phyloP scores from a whole-genome alignment of 1,139 yeast genomes.

The Casaregolazyma suthepensis region DNA sequence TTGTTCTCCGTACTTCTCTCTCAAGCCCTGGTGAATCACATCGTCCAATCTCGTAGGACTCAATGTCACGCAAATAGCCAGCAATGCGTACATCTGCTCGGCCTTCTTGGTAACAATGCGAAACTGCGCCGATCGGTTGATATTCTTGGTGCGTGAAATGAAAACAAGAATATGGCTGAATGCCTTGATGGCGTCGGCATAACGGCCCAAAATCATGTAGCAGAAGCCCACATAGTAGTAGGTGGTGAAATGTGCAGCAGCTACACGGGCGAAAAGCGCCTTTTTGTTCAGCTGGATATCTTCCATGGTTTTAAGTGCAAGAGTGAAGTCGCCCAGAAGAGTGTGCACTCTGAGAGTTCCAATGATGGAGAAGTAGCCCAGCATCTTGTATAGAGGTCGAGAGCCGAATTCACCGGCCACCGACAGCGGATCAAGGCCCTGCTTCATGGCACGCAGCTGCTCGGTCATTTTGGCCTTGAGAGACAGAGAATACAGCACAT shows the following conservation, averaged over 20 bases:
- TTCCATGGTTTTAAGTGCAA: conserved; percentile 44
- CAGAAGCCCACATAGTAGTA: conserved; percentile 48
- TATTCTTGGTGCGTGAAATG: conserved; percentile 42
- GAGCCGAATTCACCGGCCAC: conserved; percentile 43
- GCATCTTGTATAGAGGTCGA: conserved; percentile 38
- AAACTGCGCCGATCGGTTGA: conserved; percentile 40
- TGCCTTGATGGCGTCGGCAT: conserved; percentile 45
- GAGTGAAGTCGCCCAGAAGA: conserved; percentile 42
- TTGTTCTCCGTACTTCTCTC: conserved; percentile 45
- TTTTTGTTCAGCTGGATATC: conserved; percentile 40
- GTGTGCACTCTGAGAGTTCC: conserved; percentile 46
- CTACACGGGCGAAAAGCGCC: conserved; percentile 40
- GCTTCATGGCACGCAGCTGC: conserved; percentile 37
- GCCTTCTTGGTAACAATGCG: conserved; percentile 43
- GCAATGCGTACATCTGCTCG: conserved; percentile 47
- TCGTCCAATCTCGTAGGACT: conserved; percentile 45
- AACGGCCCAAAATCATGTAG: conserved; percentile 44
- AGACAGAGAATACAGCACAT: conserved; percentile 43
- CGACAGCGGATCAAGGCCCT: conserved; percentile 30
- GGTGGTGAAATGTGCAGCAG: conserved; percentile 45
- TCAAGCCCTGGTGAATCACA: conserved; percentile 37
- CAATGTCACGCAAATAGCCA: conserved; percentile 42
- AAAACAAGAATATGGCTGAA: conserved; percentile 42
- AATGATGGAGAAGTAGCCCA: conserved; percentile 45
- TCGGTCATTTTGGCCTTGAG: conserved; percentile 41